phyloP scores from a whole-genome alignment of 495 filamentous ascomycete species.

The Podospora comata region DNA sequence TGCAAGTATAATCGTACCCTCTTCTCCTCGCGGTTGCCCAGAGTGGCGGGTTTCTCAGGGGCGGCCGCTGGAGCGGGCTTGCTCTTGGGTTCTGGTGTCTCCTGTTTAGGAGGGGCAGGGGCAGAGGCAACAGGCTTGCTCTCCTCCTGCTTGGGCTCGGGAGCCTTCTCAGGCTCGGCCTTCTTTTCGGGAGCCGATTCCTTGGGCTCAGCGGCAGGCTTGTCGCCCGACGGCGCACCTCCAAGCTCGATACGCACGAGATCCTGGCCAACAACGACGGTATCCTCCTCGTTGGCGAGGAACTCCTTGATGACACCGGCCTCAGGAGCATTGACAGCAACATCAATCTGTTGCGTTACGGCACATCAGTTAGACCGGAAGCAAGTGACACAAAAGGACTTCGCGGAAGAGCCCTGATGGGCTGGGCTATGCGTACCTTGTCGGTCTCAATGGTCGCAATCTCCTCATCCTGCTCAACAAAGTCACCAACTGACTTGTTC shows the following conservation, averaged over 20 bases:
- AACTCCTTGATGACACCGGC: conserved; percentile 90
- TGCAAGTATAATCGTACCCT: conserved; percentile 54
- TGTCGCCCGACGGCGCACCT: conserved; percentile 53
- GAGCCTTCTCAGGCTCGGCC: conserved; percentile 52
- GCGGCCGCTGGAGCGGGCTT: conserved; percentile 45
- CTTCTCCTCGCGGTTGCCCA: conserved; percentile 83
- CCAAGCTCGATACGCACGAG: conserved; percentile 80
- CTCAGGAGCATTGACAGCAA: conserved; percentile 90
- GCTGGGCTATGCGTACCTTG: conserved; percentile 61
- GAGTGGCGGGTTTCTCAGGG: conserved; percentile 38
- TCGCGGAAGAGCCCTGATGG: background rate
- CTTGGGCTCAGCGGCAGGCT: conserved; percentile 54
- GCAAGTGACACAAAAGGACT: background rate
- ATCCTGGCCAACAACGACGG: conserved; percentile 91
- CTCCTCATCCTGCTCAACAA: conserved; percentile 92
- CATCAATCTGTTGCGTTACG: conserved; percentile 67
- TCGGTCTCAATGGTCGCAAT: conserved; percentile 99
- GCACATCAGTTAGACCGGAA: conserved; percentile 9
- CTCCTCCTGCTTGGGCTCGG: conserved; percentile 42
- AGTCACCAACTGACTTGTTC: conserved; percentile 92
- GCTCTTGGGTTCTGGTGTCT: conserved; percentile 35
- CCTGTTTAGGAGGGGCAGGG: conserved; percentile 29
- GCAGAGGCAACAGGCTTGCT: conserved; percentile 35
- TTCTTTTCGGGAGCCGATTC: conserved; percentile 54
- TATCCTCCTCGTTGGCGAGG: conserved; percentile 91